Conservation (phyloP, 2,329 filamentous ascomycete species). For the Xylaria sp. region DNA sequence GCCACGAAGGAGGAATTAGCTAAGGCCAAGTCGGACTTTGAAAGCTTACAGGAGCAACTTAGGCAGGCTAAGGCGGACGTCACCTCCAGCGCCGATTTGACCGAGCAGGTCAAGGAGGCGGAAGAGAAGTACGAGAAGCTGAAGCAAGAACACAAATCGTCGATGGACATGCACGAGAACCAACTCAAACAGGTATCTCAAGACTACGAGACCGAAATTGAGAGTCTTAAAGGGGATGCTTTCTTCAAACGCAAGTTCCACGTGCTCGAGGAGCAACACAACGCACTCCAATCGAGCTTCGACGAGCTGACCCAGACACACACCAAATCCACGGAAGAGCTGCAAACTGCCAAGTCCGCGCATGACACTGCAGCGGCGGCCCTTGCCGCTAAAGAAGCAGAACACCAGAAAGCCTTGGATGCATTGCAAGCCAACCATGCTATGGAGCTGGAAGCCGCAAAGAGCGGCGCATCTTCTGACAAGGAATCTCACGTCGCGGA, state of each 20-base stretch:
- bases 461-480: conserved; percentile 54
- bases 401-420: conserved; percentile 58
- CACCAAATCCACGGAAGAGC: conserved; percentile 19
- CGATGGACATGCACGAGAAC: conserved; percentile 54
- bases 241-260: conserved; percentile 67
- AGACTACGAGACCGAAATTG: conserved; percentile 68
- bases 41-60: conserved; percentile 49
- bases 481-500: conserved; percentile 52
- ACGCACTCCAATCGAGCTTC: conserved; percentile 42
- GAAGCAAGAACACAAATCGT: conserved; percentile 49
- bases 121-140: conserved; percentile 48
- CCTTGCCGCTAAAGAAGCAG: conserved; percentile 53
- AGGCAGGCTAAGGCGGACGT: conserved; percentile 51
- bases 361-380: conserved; percentile 45
- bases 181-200: conserved; percentile 61
- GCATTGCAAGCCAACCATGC: conserved; percentile 59
- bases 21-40: conserved; percentile 53
- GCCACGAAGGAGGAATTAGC: conserved; percentile 47
- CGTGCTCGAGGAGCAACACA: conserved; percentile 60
- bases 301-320: conserved; percentile 33
- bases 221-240: conserved; percentile 63
- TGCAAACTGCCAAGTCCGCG: conserved; percentile 25
- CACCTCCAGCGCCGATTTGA: conserved; percentile 35
- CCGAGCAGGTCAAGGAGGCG: conserved; percentile 31
- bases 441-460: conserved; percentile 60